Evolutionary conservation across 1,284 basidiomycete species (phyloP).

Genomic region (Puccinia novopanici): DNA sequence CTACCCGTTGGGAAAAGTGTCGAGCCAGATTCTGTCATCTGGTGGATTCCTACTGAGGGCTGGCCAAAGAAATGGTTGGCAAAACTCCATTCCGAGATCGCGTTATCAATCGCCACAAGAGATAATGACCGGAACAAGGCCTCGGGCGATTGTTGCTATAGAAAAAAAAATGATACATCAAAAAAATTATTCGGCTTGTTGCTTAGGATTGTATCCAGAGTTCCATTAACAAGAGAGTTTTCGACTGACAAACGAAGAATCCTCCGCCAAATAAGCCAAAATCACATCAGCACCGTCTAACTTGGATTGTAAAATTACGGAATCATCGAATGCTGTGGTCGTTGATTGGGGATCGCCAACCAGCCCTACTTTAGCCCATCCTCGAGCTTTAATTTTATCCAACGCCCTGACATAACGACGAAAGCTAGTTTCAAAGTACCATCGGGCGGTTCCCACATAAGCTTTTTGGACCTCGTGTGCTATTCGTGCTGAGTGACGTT

Average conservation of each 20-base stretch:
- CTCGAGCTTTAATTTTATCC: constrained; percentile 70
- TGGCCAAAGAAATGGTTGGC: constrained; percentile 74
- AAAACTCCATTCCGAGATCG: constrained; percentile 84
- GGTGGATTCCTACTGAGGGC: constrained; percentile 51
- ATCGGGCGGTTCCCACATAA: constrained; percentile 78
- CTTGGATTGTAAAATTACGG: constrained; percentile 41
- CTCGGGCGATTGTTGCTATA: constrained; percentile 78
- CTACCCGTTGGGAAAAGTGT: constrained; percentile 3
- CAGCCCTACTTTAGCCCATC: constrained; percentile 56
- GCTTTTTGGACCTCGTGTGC: constrained; percentile 86
- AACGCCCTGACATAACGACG: constrained; percentile 82
- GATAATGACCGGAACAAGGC: constrained; percentile 78
- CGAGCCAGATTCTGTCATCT: constrained; percentile 30
- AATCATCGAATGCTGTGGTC: constrained; percentile 1
- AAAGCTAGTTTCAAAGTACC: constrained; percentile 96
- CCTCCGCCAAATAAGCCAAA: constrained; percentile 80
- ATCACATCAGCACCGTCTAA: constrained; percentile 76
- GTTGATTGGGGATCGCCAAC: constrained; percentile 57
- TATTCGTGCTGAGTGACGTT: constrained; percentile 75
- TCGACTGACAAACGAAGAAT: constrained; percentile 73
- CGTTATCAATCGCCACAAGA: constrained; percentile 88
- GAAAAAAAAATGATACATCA: neutral
- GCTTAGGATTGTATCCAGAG: too few relatives aligned
- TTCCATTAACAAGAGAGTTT: neutral
- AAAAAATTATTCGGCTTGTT: constrained; percentile 8